Evolutionary conservation across 345 rosid species (phyloP).

Genomic region (Citrus inodora): DNA sequence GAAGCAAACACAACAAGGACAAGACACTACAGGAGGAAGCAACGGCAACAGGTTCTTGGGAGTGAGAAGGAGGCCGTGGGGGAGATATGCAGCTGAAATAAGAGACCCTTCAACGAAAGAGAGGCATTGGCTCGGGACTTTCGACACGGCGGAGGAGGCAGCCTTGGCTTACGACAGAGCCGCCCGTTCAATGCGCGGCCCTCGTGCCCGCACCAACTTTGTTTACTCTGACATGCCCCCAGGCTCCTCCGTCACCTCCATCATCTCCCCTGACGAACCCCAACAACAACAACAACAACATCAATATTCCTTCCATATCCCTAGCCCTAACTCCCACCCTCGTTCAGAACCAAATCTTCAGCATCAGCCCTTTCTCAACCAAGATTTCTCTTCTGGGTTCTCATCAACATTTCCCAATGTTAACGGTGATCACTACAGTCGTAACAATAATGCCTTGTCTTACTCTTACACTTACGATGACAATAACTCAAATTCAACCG

Average conservation of each 20-base stretch:
- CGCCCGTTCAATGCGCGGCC: slow-evolving; percentile 76
- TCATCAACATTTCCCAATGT: too few species aligned
- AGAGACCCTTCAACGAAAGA: slow-evolving; percentile 81
- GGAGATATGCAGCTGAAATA: slow-evolving; percentile 81
- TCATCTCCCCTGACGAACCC: slow-evolving; percentile 63
- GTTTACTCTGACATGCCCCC: slow-evolving; percentile 79
- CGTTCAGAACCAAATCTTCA: slow-evolving; percentile 15
- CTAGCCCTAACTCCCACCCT: slow-evolving; percentile 12
- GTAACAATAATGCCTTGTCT: too few species aligned
- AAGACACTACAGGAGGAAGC: slow-evolving; percentile 4
- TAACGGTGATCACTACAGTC: too few species aligned
- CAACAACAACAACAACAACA: slow-evolving; percentile 2
- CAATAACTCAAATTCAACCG: too few species aligned
- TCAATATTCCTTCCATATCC: slow-evolving; percentile 15
- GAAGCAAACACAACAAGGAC: slow-evolving; percentile 28
- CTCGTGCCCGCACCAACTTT: slow-evolving; percentile 74
- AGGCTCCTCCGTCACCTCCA: slow-evolving; percentile 72
- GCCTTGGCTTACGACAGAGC: slow-evolving; percentile 85
- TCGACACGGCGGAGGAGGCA: slow-evolving; percentile 83
- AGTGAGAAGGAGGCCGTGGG: slow-evolving; percentile 86
- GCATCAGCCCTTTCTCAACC: slow-evolving; percentile 17
- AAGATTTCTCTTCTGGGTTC: neutral
- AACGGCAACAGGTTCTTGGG: slow-evolving; percentile 50
- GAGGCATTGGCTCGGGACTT: slow-evolving; percentile 86
- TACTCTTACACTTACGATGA: too few species aligned